A percentile compares a stretch with the other conserved stretches of the same genome.
These are phyloP conservation scores for Galerina sulciceps DNA, from an alignment of 768 basidiomycete species.

Conservation along the genomic window DNA sequence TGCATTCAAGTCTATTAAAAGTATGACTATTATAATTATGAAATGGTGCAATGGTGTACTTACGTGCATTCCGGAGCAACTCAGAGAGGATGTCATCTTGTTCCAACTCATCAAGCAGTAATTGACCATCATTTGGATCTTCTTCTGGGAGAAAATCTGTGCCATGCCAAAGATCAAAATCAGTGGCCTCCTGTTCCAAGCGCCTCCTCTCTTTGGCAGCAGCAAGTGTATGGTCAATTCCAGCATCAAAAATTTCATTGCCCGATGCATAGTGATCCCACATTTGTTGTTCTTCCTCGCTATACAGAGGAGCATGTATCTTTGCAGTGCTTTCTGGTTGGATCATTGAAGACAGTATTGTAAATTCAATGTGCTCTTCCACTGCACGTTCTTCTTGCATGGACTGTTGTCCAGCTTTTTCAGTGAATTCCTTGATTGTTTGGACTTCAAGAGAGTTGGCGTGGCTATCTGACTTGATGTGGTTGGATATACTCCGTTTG, in stretches of 20 bases:
- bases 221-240: not conserved
- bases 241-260: not conserved
- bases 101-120: too few relatives aligned
- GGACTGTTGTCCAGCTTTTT: not conserved
- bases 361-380: slow-evolving; percentile 1
- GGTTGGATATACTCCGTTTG: not conserved
- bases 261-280: not conserved
- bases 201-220: not conserved
- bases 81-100: too few relatives aligned
- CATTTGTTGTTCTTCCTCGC: not conserved
- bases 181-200: not conserved
- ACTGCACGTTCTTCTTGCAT: not conserved
- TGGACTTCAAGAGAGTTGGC: not conserved
- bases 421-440: not conserved
- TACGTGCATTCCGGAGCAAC: too few relatives aligned
- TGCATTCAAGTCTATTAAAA: too few relatives aligned
- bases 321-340: not conserved
- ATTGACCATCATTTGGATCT: too few relatives aligned
- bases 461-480: slow-evolving; percentile 2
- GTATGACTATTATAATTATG: too few relatives aligned
- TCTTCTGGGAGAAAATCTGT: not conserved
- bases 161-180: not conserved
- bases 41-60: too few relatives aligned
- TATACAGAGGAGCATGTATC: not conserved
- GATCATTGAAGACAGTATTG: not conserved